A percentile compares a stretch with the other conserved stretches of the same genome.
Evolutionary conservation across 768 basidiomycete genomes (phyloP).

Genomic region (Rhodotorula babjevae): DNA sequence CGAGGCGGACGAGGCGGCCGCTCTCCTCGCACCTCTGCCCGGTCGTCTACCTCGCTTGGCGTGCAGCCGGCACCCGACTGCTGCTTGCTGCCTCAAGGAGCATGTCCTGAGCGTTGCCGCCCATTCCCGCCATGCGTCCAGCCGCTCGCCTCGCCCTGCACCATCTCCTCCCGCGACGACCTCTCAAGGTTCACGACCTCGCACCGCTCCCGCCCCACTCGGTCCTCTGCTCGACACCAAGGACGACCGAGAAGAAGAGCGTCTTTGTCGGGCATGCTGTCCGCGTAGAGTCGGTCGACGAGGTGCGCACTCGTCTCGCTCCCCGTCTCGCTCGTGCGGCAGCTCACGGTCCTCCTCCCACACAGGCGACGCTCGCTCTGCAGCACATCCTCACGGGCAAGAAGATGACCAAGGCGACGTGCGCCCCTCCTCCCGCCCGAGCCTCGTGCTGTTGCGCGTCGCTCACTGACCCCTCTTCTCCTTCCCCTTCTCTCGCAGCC

Average conservation of each 20-base stretch:
- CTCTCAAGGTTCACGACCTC: not conserved
- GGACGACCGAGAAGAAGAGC: not conserved
- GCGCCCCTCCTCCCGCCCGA: not conserved
- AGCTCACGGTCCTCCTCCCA: not conserved
- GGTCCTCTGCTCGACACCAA: not conserved
- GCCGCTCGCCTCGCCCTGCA: not conserved
- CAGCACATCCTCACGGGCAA: conserved; percentile 9
- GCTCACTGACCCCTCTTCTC: not conserved
- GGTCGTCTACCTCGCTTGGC: no score
- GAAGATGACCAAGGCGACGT: conserved; percentile 1
- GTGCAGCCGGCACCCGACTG: no score
- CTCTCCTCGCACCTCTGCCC: no score
- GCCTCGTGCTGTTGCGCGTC: not conserved
- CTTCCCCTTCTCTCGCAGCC: not conserved
- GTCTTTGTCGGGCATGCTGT: not conserved
- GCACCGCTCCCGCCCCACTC: not conserved
- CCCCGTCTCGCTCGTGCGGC: not conserved
- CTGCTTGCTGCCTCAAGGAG: not conserved
- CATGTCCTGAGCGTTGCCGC: not conserved
- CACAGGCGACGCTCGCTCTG: not conserved
- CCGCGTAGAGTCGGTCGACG: not conserved
- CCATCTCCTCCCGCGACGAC: not conserved
- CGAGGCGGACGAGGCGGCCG: no score
- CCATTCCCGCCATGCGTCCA: not conserved
- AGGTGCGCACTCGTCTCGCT: not conserved